Base-by-base conservation (phyloP, 2,329 filamentous ascomycete species). In the Fusarium sublunatum region DNA sequence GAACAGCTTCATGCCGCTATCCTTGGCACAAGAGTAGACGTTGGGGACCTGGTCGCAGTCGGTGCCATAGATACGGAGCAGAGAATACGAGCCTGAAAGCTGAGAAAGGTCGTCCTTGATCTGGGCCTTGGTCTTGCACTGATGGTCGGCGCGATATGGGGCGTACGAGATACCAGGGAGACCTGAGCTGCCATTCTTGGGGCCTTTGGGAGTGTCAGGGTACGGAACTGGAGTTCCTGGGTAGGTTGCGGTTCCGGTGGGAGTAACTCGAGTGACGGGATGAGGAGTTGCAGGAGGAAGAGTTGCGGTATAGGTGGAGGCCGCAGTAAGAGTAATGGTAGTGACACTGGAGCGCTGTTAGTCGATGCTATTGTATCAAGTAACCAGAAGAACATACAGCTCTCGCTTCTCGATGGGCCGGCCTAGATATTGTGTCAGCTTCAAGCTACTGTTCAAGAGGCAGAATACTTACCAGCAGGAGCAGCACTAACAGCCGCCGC, bases 41-140 rank as follows among this genome's bases (percentile, higher is more conserved):
- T 82, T 85, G 3, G 81, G 74, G 35, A 92, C 83, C 74, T 93
- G 90, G 70, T 91, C 79, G 75, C 92, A 96, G 75, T 93, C 91
- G 54, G 87, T 86, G 48, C 92, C 92, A 72, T 96, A 96, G 71
- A 91, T 84, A 46, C 93, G 90, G 51, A 96, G 79, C 32, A 88
- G 75, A 15, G 81, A 81, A 76, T 90, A 93, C 12, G 77, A 74
- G 22, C 76, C 73, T 12, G 78, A 79, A 26, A 86, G 79, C 47
- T 76, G 77, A 13, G 78, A 77, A 67, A 95, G 85, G 70, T 96
- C 92, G 19, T 77, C 72, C 58, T 84, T 79, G 47, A 96, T 82
- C 67, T 91, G 79, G 2, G 79, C 76, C 49, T 82, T 78, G 6
- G 83, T 79, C 75, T 94, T 95, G 83, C 92, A 96, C 53, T 76